Evolutionary conservation across 495 filamentous ascomycete genomes (phyloP), one percentile per base, ranked within the genome.

Genomic region (Aspergillus bertholletiae): DNA sequence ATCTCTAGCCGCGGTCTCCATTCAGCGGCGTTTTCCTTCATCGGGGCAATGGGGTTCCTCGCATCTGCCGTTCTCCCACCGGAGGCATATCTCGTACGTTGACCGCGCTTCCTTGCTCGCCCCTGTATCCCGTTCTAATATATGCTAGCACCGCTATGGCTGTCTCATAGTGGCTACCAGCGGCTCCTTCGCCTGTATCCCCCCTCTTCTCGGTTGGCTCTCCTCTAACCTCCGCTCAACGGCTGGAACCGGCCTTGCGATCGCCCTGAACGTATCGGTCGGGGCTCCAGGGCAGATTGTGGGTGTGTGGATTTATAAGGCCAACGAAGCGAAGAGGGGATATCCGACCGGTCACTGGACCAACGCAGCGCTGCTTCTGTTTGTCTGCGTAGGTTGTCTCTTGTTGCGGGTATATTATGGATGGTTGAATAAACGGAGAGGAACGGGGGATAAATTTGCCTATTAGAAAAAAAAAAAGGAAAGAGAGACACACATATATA

Each of bases 281-380:
- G 86, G 86, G 0, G 84, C 82, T 0, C 80, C 84, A 0, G 86
- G 86, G 5, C 85, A 88, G 63, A 88, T 89, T 22, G 81, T 82
- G 0, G 85, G 85, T 0, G 85, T 88, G 6, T 90, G 84, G 81
- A 88, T 88, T 39, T 90, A 88, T 66, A 86, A 84, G 58, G 70
- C 75, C 0, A 68, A 84, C 39, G 86, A 90, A 61, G 78, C 71
- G 13, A 66, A 69, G 30, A 63, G 43, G 5, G 86, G 86, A 0
- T 90, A 84, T 68, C 86, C 86, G 3, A 90, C 86, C 0, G 87
- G 86, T 1, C 85, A 82, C 49, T 80, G 76, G 71, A 75, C 74
- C 18, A 80, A 79, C 64, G 76, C 77, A 1, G 76, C 69, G n/a
- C 57, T 80, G 57, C 68, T 80, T 32, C 51, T 80, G 1, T 68